Evolutionary conservation across 108 stramenopile genomes (phyloP).

Genomic region (Epipyxis sp.): DNA sequence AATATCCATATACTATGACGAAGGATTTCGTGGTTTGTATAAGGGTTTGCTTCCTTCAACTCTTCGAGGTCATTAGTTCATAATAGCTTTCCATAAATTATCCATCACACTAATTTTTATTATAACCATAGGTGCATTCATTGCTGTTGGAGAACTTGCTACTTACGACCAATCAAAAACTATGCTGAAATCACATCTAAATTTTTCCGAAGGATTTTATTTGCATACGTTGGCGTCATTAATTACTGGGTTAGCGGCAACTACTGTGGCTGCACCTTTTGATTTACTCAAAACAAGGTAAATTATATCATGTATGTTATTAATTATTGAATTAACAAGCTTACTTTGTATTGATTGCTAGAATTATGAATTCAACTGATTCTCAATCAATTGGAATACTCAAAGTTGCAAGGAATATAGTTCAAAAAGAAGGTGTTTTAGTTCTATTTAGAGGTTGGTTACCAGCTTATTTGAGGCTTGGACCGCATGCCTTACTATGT

Average conservation of each 20-base stretch:
- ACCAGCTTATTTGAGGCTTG: constrained; percentile 12
- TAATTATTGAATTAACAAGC: too few species aligned
- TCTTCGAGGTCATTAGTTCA: background rate
- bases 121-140: background rate
- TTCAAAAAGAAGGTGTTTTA: background rate
- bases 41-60: constrained; percentile 11
- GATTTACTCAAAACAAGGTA: constrained; percentile 20
- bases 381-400: too few species aligned
- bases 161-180: background rate
- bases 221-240: background rate
- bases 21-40: background rate
- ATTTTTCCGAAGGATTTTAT: background rate
- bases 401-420: background rate
- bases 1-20: background rate
- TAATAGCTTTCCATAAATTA: too few species aligned
- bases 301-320: too few species aligned
- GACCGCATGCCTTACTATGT: constrained; percentile 4
- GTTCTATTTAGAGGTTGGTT: constrained; percentile 10
- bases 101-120: too few species aligned
- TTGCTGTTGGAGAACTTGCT: constrained; percentile 10
- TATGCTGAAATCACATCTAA: background rate
- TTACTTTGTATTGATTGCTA: too few species aligned
- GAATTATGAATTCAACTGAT: too few species aligned
- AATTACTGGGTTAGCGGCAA: background rate
- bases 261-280: constrained; percentile 19